A percentile compares a stretch with the other conserved stretches of the same genome.
Conservation (phyloP, 495 filamentous ascomycete genomes). For the Neurospora sp. region DNA sequence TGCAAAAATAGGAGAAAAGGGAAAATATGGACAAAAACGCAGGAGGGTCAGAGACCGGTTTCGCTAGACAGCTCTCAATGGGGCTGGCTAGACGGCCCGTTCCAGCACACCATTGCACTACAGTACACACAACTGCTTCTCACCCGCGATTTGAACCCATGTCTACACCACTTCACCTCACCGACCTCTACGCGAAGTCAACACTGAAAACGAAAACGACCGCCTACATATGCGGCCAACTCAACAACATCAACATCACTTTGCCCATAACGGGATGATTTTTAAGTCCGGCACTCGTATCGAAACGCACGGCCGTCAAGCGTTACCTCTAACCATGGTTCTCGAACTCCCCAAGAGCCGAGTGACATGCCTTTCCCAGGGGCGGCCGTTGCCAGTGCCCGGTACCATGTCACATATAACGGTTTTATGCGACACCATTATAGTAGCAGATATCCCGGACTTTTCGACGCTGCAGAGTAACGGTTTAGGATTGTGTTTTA, state of each 20-base stretch:
- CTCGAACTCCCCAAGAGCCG: background rate
- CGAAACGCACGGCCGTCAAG: background rate
- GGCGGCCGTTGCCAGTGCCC: background rate
- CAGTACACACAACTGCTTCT: background rate
- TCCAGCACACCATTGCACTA: background rate
- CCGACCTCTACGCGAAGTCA: background rate
- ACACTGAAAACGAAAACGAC: background rate
- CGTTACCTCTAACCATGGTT: background rate
- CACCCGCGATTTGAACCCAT: background rate
- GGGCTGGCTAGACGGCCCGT: background rate
- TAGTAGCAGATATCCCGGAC: background rate
- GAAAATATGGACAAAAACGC: background rate
- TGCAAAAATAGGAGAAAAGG: background rate
- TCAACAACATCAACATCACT: background rate
- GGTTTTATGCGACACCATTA: background rate
- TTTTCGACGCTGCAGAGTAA: background rate
- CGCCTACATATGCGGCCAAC: background rate
- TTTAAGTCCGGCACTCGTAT: background rate
- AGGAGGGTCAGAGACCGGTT: background rate
- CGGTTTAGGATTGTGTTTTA: background rate
- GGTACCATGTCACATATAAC: background rate
- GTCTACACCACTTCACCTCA: background rate
- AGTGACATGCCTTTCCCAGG: background rate
- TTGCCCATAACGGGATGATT: background rate
- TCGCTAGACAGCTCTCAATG: background rate